Base-by-base conservation (phyloP, 176 grass and related monocot genomes). In the sorghum (Sorghum bicolor) region DNA sequence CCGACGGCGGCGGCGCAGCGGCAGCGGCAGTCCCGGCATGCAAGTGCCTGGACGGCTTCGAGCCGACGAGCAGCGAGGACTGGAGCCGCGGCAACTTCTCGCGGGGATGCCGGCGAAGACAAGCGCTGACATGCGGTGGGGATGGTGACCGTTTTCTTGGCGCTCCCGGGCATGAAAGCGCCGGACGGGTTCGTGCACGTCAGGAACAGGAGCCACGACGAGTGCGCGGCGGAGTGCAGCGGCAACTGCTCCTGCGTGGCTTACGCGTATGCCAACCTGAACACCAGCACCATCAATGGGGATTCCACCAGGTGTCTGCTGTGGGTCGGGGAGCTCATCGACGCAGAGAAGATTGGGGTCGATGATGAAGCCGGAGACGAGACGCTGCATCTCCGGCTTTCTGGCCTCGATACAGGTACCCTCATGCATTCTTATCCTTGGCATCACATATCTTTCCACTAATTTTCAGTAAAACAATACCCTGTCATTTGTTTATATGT, bases 21-120 rank as follows among this genome's bases (percentile, higher is more conserved):
- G n/a, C 7, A 8, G 39, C 39, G 1, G 4, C 82, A 5, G 14
- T 22, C 41, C 19, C 66, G 26, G 39, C 84, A 3, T 92, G 91
- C 76, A 73, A 29, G 7, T 92, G 91, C 53, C 62, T 87, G 19
- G 28, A 81, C 4, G 87, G 87, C 1, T 92, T 92, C 30, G 64
- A 62, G 75, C 84, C 84, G 0, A 22, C 8, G 29, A 20, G 40
- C 33, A 1, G 0, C 0, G 64, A 37, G 4, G 72, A 76, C 0
- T 83, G 86, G 86, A 38, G 0, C 15, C 9, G 3, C 15, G 80
- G 87, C 0, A 40, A 20, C 10, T 82, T 83, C 67, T 64, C 58
- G 0, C 53, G 0, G 1, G 87, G 91, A 1, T 90, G 91, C 64
- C 38, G 31, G 0, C 82, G 91, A 17, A 68, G 3, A 25, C 33